phyloP scores from a whole-genome alignment of 768 basidiomycete species.

The Dictyophora rubrovolvata region DNA sequence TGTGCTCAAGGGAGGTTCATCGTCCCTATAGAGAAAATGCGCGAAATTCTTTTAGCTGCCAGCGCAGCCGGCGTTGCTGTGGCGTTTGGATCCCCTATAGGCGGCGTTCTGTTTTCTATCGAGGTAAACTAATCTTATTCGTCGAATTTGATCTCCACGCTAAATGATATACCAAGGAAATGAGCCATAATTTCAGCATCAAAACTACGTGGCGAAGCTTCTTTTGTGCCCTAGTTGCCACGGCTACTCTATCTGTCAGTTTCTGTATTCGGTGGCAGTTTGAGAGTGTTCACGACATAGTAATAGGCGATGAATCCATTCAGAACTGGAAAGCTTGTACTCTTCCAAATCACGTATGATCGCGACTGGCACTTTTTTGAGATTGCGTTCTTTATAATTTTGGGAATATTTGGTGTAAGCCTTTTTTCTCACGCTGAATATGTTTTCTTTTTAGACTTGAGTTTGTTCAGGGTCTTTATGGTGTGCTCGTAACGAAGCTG shows the following conservation, averaged over 20 bases:
- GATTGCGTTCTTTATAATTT: slow-evolving; percentile 88
- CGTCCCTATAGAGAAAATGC: slow-evolving; percentile 49
- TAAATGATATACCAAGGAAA: slow-evolving; percentile 56
- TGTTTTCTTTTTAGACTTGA: slow-evolving; percentile 9
- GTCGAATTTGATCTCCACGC: not conserved
- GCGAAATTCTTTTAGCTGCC: slow-evolving; percentile 89
- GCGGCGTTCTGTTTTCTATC: slow-evolving; percentile 94
- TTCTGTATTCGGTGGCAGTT: slow-evolving; percentile 2
- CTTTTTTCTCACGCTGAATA: not conserved
- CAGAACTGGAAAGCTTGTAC: slow-evolving; percentile 91
- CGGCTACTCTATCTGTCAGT: slow-evolving; percentile 87
- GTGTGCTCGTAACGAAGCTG: slow-evolving; percentile 94
- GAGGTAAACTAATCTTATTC: slow-evolving; percentile 47
- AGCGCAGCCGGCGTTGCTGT: slow-evolving; percentile 98
- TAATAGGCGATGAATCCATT: slow-evolving; percentile 96
- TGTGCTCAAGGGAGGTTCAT: slow-evolving; percentile 10
- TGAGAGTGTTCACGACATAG: not conserved
- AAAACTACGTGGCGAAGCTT: slow-evolving; percentile 99
- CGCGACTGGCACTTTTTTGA: slow-evolving; percentile 99
- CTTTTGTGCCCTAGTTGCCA: slow-evolving; percentile 93
- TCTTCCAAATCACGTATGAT: slow-evolving; percentile 97
- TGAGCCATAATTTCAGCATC: slow-evolving; percentile 95
- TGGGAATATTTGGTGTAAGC: slow-evolving; percentile 90
- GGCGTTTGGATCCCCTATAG: slow-evolving; percentile 96
- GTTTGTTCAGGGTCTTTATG: slow-evolving; percentile 77